Base-by-base conservation (phyloP, 2,329 filamentous ascomycete species). In the Colletotrichum destructivum region DNA sequence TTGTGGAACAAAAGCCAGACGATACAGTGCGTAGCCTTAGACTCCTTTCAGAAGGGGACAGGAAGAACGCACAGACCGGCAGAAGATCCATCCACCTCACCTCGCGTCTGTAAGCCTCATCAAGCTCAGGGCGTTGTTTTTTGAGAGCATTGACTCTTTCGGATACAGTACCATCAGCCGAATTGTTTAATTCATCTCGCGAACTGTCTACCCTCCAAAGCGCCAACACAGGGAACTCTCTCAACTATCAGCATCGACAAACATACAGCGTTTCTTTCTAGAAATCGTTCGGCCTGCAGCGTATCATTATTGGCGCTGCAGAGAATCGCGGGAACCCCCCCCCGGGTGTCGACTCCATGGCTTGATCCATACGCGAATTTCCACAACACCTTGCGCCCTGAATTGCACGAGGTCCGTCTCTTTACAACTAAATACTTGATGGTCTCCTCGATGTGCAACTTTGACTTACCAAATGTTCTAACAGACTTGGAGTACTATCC, bases 61-160 rank as follows among this genome's bases (percentile, higher is more conserved):
- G 31, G 31, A 35, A 11, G 1, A 2, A 2, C n/a, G 59, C 59
- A 62, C 59, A 15, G 59, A 49, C 46, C 59, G 2, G 3, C 0
- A 15, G 16, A 7, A 9, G 31, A n/a, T 56, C 52, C 52, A 56
- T 38, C 31, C 52, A 3, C 18, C 15, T 56, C 15, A 55, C 52
- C 16, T 55, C 31, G 52, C 52, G 52, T 35, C 31, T 21, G 52
- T 38, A n/a, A 51, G 49, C 61, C 47, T 63, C 47, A 31, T 26
- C 15, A 23, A 63, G 47, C 47, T 54, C 21, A 16, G 15, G 47
- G 11, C 26, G 35, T 40, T 40, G 35, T 63, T 63, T 40, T 62
- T 26, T 38, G 35, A 52, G n/a, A 21, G 40, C 40, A 5, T 59
- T 12, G 13, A 59, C 40, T 26, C 13, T 44, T n/a, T 59, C 3